Base-by-base conservation (phyloP, 139 green algal genomes). In the Chlorella sp. region DNA sequence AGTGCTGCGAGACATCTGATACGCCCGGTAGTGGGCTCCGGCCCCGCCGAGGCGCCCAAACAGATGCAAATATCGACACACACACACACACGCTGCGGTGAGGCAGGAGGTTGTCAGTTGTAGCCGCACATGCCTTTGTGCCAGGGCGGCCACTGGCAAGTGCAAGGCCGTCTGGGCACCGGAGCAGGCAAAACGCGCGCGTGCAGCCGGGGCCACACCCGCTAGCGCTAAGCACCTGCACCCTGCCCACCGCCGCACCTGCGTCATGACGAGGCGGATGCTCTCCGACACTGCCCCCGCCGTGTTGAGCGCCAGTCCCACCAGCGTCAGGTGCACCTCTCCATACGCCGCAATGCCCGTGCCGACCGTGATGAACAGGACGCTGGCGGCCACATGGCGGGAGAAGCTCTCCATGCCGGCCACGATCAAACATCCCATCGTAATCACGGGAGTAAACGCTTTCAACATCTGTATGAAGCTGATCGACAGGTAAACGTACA, bases 401-500 rank as follows among this genome's bases (percentile, higher is more conserved):
- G 42, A 17, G 10, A 55, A 55, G 42, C 42, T 55, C 10, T 17
- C 10, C 42, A 17, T 17, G 17, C 55, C 55, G 27, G 55, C 55
- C 6, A 64, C 22, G 17, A 29, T 31, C 4, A 64, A 20, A 30
- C 55, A 64, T 10, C 91, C 0, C 91, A 97, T 96, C 0, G 91
- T 96, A 30, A 95, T 88, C 26, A 97, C 87, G 1, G 92, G 92
- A 1, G 90, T 96, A 80, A 97, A 94, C 2, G 90, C 89, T 76
- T 94, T 72, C 24, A 71, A n/a, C 66, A 71, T 71, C 35, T 71
- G 66, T 26, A 71, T 71, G 35, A 71, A 71, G 2, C 35, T 26
- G 24, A 71, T 35, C 10, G 83, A 92, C 23, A 99, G 84, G 80
- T 99, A 98, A 3, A 99, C 74, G 83, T 99, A 99, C 30, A 96